Percentiles rank a stretch among this genome's conserved stretches.
phyloP scores from a whole-genome alignment of 2,329 filamentous ascomycete genomes.

The Juglanconis juglandina region DNA sequence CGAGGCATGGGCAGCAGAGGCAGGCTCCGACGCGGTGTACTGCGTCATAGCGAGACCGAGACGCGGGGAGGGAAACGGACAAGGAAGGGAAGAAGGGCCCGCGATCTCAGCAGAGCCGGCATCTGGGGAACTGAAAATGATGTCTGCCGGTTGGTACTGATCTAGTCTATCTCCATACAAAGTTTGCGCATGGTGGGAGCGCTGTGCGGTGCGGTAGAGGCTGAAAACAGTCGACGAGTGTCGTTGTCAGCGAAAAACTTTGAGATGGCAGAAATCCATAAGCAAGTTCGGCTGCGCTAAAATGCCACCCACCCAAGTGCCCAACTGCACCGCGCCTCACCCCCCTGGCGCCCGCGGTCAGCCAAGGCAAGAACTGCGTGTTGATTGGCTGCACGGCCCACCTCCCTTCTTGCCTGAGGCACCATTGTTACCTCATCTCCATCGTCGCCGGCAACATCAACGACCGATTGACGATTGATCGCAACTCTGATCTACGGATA shows the following conservation, averaged over 20 bases:
- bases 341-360: background rate
- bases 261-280: slow-evolving; percentile 34
- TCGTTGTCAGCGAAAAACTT: slow-evolving; percentile 50
- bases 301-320: slow-evolving; percentile 13
- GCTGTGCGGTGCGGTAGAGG: slow-evolving; percentile 44
- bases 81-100: slow-evolving; percentile 40
- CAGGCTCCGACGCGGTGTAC: slow-evolving; percentile 33
- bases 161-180: slow-evolving; percentile 43
- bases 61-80: slow-evolving; percentile 28
- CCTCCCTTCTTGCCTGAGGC: slow-evolving; percentile 12
- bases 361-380: background rate
- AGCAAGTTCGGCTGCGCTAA: slow-evolving; percentile 22
- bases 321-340: background rate
- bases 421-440: slow-evolving; percentile 2
- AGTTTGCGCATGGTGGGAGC: slow-evolving; percentile 55
- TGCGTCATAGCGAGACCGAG: slow-evolving; percentile 53
- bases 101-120: slow-evolving; percentile 54
- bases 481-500: slow-evolving; percentile 9
- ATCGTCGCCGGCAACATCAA: slow-evolving; percentile 5
- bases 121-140: slow-evolving; percentile 55
- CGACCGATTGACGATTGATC: slow-evolving; percentile 9
- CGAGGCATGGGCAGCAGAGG: background rate
- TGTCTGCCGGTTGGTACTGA: slow-evolving; percentile 49
- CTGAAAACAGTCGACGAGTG: slow-evolving; percentile 40
- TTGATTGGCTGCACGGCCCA: background rate